Evolutionary conservation across 148 eudicot species (phyloP).

Genomic region (Rhododendron kiyosumense): DNA sequence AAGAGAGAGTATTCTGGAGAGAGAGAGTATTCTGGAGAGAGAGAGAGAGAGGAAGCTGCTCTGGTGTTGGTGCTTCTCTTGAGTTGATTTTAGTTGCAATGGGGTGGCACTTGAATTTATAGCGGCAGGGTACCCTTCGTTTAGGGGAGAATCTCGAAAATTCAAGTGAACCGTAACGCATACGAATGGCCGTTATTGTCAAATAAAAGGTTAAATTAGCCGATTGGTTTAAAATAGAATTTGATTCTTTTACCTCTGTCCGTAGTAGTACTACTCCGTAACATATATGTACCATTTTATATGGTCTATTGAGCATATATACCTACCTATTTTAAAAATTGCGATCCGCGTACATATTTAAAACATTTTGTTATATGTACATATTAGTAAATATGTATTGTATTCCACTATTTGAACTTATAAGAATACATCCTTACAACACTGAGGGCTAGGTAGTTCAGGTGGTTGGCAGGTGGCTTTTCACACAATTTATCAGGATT

Average conservation of each 20-base stretch:
- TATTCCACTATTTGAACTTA: too few relatives aligned
- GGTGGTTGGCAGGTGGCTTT: not conserved
- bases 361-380: not conserved
- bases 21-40: too few relatives aligned
- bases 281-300: not conserved
- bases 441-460: too few relatives aligned
- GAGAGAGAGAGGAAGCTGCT: not conserved
- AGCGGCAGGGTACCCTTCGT: not conserved
- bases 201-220: not conserved
- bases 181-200: not conserved
- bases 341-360: not conserved
- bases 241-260: not conserved
- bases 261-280: not conserved
- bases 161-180: not conserved
- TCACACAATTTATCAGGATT: too few relatives aligned
- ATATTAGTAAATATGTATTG: too few relatives aligned
- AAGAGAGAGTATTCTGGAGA: not conserved
- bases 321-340: not conserved
- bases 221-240: not conserved
- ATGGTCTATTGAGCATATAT: not conserved
- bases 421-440: too few relatives aligned
- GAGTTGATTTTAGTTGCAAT: not conserved
- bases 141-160: not conserved
- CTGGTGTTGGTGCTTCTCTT: not conserved
- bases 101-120: not conserved